Conservation (phyloP, 345 rosid species). For the Acer yangbiense region DNA sequence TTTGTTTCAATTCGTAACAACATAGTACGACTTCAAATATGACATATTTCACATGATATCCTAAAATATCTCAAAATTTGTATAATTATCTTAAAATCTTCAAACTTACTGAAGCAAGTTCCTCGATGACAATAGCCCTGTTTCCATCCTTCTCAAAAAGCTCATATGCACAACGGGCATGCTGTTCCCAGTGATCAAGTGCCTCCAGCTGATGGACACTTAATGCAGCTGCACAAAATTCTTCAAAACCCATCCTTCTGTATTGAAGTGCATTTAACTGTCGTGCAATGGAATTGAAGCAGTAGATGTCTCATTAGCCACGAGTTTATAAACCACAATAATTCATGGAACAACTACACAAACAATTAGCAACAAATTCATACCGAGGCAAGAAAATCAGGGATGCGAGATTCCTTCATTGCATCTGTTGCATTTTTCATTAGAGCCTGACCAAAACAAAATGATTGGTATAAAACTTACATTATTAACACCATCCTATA, state of each 20-base stretch:
- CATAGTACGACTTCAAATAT: background rate
- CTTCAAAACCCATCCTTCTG: slow-evolving; percentile 94
- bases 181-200: slow-evolving; percentile 85
- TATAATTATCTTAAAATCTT: background rate
- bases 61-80: background rate
- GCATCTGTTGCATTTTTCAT: slow-evolving; percentile 82
- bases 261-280: slow-evolving; percentile 85
- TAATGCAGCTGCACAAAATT: slow-evolving; percentile 92
- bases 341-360: slow-evolving; percentile 12
- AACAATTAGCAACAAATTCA: slow-evolving; percentile 12
- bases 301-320: slow-evolving; percentile 16
- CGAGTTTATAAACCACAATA: slow-evolving; percentile 2
- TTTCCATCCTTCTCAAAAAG: slow-evolving; percentile 91
- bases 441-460: slow-evolving; percentile 57
- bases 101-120: slow-evolving; percentile 82
- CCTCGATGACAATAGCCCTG: slow-evolving; percentile 82
- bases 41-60: background rate
- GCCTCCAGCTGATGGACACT: slow-evolving; percentile 96
- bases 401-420: slow-evolving; percentile 82
- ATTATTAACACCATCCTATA: slow-evolving; percentile 6
- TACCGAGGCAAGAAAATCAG: slow-evolving; percentile 77
- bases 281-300: slow-evolving; percentile 24
- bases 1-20: background rate
- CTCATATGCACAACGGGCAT: slow-evolving; percentile 80
- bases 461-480: slow-evolving; percentile 14